phyloP scores from a whole-genome alignment of 805 yeast genomes.

The Candida taoyuanica region DNA sequence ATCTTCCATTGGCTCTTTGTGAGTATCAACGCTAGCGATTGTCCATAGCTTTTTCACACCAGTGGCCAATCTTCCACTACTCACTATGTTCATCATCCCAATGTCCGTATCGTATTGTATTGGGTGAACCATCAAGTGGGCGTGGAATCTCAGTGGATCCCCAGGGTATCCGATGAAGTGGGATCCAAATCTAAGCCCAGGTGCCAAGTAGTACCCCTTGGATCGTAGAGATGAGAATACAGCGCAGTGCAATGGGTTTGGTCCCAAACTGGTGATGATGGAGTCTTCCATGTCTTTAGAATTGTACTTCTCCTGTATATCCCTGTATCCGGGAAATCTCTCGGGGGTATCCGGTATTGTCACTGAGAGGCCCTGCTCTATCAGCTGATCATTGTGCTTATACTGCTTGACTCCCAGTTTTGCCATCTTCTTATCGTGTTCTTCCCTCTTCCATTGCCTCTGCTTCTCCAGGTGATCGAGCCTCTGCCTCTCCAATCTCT shows the following conservation, averaged over 20 bases:
- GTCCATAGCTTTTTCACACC: conserved; percentile 87
- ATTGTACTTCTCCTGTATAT: conserved; percentile 14
- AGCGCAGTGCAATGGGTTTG: conserved; percentile 10
- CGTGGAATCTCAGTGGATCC: conserved; percentile 86
- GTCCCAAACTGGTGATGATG: too few relatives aligned
- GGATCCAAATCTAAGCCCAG: conserved; percentile 92
- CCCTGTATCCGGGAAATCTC: conserved; percentile 11
- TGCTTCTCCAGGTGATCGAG: conserved; percentile 10
- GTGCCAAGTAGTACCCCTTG: conserved; percentile 54
- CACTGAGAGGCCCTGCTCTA: conserved; percentile 16
- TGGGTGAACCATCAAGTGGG: conserved; percentile 70
- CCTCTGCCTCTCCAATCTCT: conserved; percentile 9
- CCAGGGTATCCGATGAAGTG: conserved; percentile 89
- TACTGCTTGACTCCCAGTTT: conserved; percentile 1
- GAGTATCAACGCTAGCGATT: conserved; percentile 37
- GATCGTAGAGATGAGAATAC: conserved; percentile 18
- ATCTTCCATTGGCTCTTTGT: conserved; percentile 1
- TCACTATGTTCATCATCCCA: conserved; percentile 54
- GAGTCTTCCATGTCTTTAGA: conserved; percentile 15
- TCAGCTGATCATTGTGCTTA: conserved; percentile 8
- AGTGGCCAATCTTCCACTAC: conserved; percentile 90
- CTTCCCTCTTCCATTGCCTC: conserved; percentile 4
- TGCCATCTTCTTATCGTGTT: conserved; percentile 6
- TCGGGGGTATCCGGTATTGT: conserved; percentile 20
- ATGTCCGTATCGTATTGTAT: conserved; percentile 46